These are phyloP conservation scores for Senna tora DNA, from an alignment of 306 rosid genomes.

Conservation along the genomic window DNA sequence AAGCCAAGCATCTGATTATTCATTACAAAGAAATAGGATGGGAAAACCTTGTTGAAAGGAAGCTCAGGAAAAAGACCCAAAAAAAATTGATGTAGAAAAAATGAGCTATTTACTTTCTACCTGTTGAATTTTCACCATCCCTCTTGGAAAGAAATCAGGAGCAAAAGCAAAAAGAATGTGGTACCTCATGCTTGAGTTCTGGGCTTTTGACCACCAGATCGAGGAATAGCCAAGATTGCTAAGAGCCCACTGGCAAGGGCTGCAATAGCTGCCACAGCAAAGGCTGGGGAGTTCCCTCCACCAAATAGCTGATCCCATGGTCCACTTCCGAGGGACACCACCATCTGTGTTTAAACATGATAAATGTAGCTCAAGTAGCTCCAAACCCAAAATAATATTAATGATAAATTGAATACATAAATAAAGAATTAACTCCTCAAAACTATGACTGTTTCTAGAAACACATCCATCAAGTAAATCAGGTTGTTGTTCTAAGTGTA, in stretches of 20 bases:
- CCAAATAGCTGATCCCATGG: slow-evolving; percentile 99
- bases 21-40: slow-evolving; percentile 18
- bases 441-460: slow-evolving; percentile 1
- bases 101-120: slow-evolving; percentile 43
- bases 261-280: slow-evolving; percentile 85
- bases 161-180: slow-evolving; percentile 46
- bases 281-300: slow-evolving; percentile 96
- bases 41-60: slow-evolving; percentile 29
- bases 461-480: not conserved
- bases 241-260: slow-evolving; percentile 83
- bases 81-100: slow-evolving; percentile 20
- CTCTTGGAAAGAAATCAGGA: slow-evolving; percentile 31
- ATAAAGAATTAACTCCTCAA: slow-evolving; percentile 4
- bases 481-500: not conserved
- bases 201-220: slow-evolving; percentile 67
- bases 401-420: no score
- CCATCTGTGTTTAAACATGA: slow-evolving; percentile 64
- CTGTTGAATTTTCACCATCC: slow-evolving; percentile 42
- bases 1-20: slow-evolving; percentile 38
- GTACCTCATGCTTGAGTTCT: slow-evolving; percentile 74
- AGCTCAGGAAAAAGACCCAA: slow-evolving; percentile 32
- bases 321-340: slow-evolving; percentile 94
- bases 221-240: slow-evolving; percentile 84
- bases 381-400: not conserved
- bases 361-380: slow-evolving; percentile 34